These are phyloP conservation scores for Magnolia changhungtana DNA, from an alignment of 164 flowering plant species.

Conservation along the genomic window DNA sequence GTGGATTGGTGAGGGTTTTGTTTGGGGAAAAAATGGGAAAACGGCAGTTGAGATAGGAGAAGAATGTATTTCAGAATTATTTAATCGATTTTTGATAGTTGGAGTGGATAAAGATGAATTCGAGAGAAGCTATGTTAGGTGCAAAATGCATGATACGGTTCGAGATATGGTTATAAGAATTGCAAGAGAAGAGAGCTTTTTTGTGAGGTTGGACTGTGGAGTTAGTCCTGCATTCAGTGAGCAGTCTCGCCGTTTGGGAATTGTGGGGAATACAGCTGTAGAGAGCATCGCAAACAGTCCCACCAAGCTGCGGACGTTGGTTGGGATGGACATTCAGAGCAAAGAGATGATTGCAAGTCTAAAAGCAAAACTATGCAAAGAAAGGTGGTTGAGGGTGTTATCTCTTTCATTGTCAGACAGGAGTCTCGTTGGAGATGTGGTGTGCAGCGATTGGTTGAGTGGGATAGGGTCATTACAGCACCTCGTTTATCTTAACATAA, in stretches of 20 bases:
- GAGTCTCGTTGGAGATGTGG: no score
- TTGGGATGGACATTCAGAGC: not conserved
- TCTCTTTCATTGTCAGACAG: not conserved
- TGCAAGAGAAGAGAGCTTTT: conserved; percentile 2
- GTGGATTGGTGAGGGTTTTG: conserved; percentile 1
- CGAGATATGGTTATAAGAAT: conserved; percentile 1
- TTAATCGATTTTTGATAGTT: not conserved
- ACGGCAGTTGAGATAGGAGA: not conserved
- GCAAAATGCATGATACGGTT: not conserved
- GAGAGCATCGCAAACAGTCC: not conserved
- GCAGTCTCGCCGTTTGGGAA: not conserved
- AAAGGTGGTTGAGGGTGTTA: not conserved
- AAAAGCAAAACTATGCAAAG: not conserved
- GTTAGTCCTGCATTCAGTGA: not conserved
- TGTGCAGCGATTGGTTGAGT: no score
- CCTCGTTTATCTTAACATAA: no score
- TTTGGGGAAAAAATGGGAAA: not conserved
- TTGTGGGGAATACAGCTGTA: not conserved
- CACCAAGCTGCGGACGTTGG: no score
- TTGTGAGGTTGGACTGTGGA: not conserved
- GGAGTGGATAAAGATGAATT: not conserved
- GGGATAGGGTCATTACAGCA: no score
- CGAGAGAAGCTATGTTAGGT: not conserved
- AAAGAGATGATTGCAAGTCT: not conserved
- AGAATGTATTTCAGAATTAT: not conserved